Base-by-base conservation (phyloP, 306 rosid species). In the Chamaecrista fasciculata region DNA sequence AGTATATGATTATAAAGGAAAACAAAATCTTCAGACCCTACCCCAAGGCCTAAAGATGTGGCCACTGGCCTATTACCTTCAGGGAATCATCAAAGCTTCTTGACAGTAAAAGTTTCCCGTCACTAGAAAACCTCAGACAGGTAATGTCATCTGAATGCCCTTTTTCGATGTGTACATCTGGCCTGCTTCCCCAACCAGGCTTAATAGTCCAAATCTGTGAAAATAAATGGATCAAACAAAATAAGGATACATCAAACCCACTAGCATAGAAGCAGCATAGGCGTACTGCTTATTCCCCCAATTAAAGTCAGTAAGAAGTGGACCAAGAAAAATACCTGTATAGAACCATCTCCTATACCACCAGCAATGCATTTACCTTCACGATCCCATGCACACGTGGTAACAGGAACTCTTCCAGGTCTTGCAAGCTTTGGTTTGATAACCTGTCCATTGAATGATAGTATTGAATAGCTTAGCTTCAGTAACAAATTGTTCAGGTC, bases 181-280 rank as follows among this genome's bases (percentile, higher is more conserved):
- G 98, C 69, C 98, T 78, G 77, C 98, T 93, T 70, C 97, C 98
- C 96, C 98, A 93, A 39, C 98, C 98, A 42, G 96, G 89, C 80
- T 93, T 93, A 65, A 90, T 81, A 77, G 62, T 88, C 97, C 96
- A 93, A 80, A 88, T 72, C 97, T 93, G 79, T 36, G 46, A 78
- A 46, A 69, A 77, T 70, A 16, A 81, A 57, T 60, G 4, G 65
- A 21, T 25, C 61, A 48, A 63, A 48, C 42, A 81, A 53, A 33
- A 50, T 62, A 69, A 76, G 50, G 69, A 61, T 57, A 57, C 36
- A 59, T 21, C 66, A 39, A 57, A 28, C 37, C 19, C 51, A 39
- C 28, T 66, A 26, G 26, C 67, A 42, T 34, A 46, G 62, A 49
- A 68, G 47, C 51, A 25, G 51, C 61, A 49, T 18, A 29, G 65